A percentile compares a stretch with the other conserved stretches of the same genome.
These are phyloP conservation scores for Artemisia annua DNA, from an alignment of 129 eudicot species.

Conservation along the genomic window DNA sequence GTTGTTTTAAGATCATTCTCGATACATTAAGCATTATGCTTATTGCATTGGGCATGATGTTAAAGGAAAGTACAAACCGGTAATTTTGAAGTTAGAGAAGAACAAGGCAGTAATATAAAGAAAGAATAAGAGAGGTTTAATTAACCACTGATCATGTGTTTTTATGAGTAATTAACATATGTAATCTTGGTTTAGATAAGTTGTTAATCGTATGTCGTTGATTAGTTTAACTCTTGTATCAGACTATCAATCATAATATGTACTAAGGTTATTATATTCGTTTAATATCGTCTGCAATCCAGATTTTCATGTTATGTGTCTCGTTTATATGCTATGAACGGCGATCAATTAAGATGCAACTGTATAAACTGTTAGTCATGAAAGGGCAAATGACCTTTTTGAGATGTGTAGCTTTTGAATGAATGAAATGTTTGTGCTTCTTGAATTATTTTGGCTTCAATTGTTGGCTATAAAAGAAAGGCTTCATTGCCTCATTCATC, in stretches of 20 bases:
- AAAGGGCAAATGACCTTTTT: no score
- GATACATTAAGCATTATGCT: conserved; percentile 20
- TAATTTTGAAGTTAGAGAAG: conserved; percentile 11
- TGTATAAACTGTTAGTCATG: no score
- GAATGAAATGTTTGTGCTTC: no score
- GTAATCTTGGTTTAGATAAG: conserved; percentile 16
- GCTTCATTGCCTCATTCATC: no score
- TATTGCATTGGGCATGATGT: conserved; percentile 17
- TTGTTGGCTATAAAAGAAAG: no score
- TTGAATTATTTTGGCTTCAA: no score
- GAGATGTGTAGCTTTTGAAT: no score
- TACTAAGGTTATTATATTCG: background rate
- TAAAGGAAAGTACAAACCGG: background rate
- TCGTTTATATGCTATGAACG: background rate
- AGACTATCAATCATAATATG: background rate
- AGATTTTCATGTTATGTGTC: background rate
- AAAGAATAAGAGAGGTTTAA: conserved; percentile 3
- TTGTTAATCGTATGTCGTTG: conserved; percentile 24
- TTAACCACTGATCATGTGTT: background rate
- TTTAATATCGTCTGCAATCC: background rate
- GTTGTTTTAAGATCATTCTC: conserved; percentile 25
- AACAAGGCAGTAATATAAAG: background rate
- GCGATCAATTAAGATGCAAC: no score
- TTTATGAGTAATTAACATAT: conserved; percentile 11
- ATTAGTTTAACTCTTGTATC: conserved; percentile 3